These are phyloP conservation scores for Carex kokanica DNA, from an alignment of 176 grass and related monocot species.

Conservation along the genomic window DNA sequence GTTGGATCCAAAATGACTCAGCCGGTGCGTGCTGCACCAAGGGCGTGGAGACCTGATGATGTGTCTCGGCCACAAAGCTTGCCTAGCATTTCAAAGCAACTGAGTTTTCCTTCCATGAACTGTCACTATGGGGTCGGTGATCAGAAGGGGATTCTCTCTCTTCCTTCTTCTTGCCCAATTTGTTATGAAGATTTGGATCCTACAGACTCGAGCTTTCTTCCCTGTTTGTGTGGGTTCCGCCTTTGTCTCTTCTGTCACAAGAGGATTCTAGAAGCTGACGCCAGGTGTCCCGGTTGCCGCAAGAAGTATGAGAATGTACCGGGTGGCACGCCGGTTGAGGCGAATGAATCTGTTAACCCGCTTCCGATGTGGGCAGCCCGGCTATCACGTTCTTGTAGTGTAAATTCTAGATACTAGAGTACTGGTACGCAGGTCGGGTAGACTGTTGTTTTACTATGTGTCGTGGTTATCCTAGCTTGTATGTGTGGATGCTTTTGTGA, in stretches of 20 bases:
- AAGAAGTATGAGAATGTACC: conserved; percentile 64
- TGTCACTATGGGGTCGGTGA: conserved; percentile 33
- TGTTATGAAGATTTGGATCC: conserved; percentile 84
- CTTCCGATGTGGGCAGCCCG: conserved; percentile 30
- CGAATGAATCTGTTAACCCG: conserved; percentile 29
- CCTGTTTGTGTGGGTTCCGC: conserved; percentile 79
- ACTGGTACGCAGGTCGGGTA: not conserved
- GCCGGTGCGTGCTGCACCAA: conserved; percentile 31
- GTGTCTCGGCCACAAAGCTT: conserved; percentile 72
- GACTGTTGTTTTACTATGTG: conserved; percentile 10
- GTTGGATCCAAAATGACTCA: conserved; percentile 32
- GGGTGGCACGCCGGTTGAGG: conserved; percentile 27
- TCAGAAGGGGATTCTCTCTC: conserved; percentile 41
- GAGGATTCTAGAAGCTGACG: conserved; percentile 79
- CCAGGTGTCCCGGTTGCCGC: conserved; percentile 87
- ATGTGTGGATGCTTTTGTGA: conserved; percentile 8
- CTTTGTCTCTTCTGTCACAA: conserved; percentile 97
- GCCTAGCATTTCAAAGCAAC: conserved; percentile 75
- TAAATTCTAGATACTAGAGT: conserved; percentile 72
- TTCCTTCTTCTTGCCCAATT: conserved; percentile 71
- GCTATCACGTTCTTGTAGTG: conserved; percentile 75
- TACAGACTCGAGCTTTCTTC: conserved; percentile 84
- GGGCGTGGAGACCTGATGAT: conserved; percentile 86
- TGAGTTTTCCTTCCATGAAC: conserved; percentile 48
- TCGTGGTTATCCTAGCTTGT: conserved; percentile 18